phyloP scores from a whole-genome alignment of 2,329 filamentous ascomycete species.

The Aspergillus novoparasiticus region DNA sequence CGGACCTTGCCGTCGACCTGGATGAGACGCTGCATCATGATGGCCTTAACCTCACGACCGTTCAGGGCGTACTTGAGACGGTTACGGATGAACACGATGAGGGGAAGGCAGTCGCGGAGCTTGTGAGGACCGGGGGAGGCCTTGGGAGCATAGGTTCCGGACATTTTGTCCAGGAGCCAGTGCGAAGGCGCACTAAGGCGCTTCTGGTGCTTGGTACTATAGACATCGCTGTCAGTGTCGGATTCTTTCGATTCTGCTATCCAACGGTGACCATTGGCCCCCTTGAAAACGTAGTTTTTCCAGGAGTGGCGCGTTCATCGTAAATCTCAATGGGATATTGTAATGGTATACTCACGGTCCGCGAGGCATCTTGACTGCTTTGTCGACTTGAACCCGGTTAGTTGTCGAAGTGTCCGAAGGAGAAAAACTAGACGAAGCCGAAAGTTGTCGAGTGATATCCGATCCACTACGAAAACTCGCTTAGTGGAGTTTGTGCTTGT shows the following conservation, averaged over 20 bases:
- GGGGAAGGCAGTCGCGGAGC: constrained; percentile 96
- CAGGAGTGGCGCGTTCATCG: not conserved
- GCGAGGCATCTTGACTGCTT: constrained; percentile 55
- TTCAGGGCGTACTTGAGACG: constrained; percentile 99
- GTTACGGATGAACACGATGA: constrained; percentile 96
- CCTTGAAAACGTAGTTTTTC: not conserved
- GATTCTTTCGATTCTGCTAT: constrained; percentile 4
- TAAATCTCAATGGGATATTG: not conserved
- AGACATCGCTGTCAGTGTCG: constrained; percentile 31
- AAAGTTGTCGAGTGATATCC: constrained; percentile 23
- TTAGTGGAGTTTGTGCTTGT: constrained; percentile 33
- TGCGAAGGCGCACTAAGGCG: constrained; percentile 97
- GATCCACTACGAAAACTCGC: constrained; percentile 31
- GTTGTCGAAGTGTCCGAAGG: constrained; percentile 42
- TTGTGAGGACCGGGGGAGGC: constrained; percentile 92
- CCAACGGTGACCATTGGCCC: not conserved
- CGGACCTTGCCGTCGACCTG: constrained; percentile 99
- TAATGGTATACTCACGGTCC: constrained; percentile 56
- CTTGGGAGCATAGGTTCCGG: constrained; percentile 76
- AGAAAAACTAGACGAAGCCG: constrained; percentile 24
- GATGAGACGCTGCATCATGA: constrained; percentile 99
- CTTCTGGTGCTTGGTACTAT: constrained; percentile 99
- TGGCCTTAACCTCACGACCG: constrained; percentile 93
- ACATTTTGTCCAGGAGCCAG: constrained; percentile 99
- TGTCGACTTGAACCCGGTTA: constrained; percentile 41